Evolutionary conservation across 2,329 filamentous ascomycete genomes (phyloP).

Genomic region (Neonectria neomacrospora): DNA sequence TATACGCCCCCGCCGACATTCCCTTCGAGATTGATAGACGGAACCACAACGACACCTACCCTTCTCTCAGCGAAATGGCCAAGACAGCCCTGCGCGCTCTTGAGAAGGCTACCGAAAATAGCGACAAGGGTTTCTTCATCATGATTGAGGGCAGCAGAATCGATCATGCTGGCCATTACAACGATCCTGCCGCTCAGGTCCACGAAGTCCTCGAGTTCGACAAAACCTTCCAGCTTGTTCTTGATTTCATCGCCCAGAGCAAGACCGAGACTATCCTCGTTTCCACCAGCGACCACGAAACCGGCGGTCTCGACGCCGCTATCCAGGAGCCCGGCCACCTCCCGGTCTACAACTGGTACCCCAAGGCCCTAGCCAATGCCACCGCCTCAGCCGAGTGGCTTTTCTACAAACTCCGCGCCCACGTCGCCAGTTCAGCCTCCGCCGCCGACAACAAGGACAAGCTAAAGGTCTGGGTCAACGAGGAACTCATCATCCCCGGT

Average conservation of each 20-base stretch:
- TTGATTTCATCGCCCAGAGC: slow-evolving; percentile 84
- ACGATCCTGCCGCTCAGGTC: slow-evolving; percentile 85
- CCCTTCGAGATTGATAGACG: slow-evolving; percentile 94
- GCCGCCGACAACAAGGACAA: slow-evolving; percentile 49
- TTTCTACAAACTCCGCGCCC: slow-evolving; percentile 67
- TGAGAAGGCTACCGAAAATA: slow-evolving; percentile 81
- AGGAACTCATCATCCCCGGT: slow-evolving; percentile 72
- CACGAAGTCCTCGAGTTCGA: slow-evolving; percentile 97
- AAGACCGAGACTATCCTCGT: slow-evolving; percentile 83
- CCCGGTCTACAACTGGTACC: slow-evolving; percentile 80
- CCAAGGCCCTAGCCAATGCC: slow-evolving; percentile 77
- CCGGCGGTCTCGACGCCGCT: slow-evolving; percentile 85
- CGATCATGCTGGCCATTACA: slow-evolving; percentile 90
- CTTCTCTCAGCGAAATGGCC: slow-evolving; percentile 92
- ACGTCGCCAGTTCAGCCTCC: slow-evolving; percentile 59
- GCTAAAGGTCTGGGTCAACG: slow-evolving; percentile 73
- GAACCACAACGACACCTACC: slow-evolving; percentile 81
- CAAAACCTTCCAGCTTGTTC: slow-evolving; percentile 81
- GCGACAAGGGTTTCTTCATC: slow-evolving; percentile 94
- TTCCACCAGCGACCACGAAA: slow-evolving; percentile 95
- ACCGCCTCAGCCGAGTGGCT: slow-evolving; percentile 83
- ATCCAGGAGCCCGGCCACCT: slow-evolving; percentile 69
- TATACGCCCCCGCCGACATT: slow-evolving; percentile 85
- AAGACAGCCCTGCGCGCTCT: slow-evolving; percentile 82
- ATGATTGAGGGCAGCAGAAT: slow-evolving; percentile 99